These are phyloP conservation scores for Pichia nanzhaoensis DNA, from an alignment of 805 yeast species.

Conservation along the genomic window DNA sequence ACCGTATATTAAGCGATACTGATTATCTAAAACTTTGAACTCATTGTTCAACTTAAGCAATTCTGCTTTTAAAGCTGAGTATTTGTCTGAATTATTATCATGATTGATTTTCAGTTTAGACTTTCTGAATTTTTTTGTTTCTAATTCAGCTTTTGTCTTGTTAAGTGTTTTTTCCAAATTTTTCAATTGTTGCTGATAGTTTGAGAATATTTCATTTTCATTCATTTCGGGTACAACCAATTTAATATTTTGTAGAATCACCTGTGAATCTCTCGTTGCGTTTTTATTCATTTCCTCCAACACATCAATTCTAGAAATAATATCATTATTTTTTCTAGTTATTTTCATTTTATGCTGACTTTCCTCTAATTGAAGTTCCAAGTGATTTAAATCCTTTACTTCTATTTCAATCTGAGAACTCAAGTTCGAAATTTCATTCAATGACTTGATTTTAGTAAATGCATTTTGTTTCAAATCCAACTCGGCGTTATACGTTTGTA, in stretches of 20 bases:
- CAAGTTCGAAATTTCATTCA: conserved; percentile 26
- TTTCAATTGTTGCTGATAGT: conserved; percentile 3
- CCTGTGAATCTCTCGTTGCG: conserved; percentile 15
- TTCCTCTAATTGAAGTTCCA: conserved; percentile 45
- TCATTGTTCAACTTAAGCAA: not conserved
- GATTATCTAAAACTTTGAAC: conserved; percentile 2
- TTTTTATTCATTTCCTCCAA: conserved; percentile 16
- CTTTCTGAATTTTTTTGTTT: conserved; percentile 10
- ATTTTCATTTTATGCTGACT: conserved; percentile 43
- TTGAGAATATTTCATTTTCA: conserved; percentile 8
- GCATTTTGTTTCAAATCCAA: conserved; percentile 35
- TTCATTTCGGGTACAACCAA: conserved; percentile 7
- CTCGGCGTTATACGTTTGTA: conserved; percentile 39
- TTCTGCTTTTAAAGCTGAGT: conserved; percentile 1
- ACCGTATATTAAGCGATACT: conserved; percentile 26
- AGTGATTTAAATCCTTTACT: conserved; percentile 30
- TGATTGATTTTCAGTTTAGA: conserved; percentile 6
- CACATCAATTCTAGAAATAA: conserved; percentile 44
- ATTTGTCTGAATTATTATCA: not conserved
- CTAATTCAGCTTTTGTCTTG: conserved; percentile 11
- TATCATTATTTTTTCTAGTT: conserved; percentile 52
- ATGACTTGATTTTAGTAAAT: conserved; percentile 27
- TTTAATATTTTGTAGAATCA: conserved; percentile 5
- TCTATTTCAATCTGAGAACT: conserved; percentile 32
- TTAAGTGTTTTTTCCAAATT: conserved; percentile 11